These are phyloP conservation scores for Mortierella alpina DNA, from an alignment of 192 early-diverging fungal species.

Conservation along the genomic window DNA sequence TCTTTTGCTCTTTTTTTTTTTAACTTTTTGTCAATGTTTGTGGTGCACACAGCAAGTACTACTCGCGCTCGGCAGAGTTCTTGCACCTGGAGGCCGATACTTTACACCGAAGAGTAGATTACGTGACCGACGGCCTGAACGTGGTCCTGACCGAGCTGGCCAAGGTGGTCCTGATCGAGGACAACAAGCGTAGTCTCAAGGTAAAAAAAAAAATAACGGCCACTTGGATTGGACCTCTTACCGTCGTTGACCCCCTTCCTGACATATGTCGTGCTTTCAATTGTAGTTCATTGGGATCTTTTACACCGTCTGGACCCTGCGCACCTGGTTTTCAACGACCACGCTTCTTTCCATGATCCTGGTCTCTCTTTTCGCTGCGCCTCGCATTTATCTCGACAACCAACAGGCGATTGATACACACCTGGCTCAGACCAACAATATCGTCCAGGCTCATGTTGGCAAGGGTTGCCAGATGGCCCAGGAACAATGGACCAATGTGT, in stretches of 20 bases:
- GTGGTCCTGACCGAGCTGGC: conserved; percentile 46
- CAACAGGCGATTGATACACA: conserved; percentile 38
- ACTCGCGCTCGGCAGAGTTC: conserved; percentile 39
- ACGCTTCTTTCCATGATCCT: conserved; percentile 31
- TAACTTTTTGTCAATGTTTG: neutral
- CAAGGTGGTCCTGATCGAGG: conserved; percentile 41
- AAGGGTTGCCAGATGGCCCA: conserved; percentile 27
- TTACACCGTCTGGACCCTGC: conserved; percentile 48
- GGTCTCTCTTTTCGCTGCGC: conserved; percentile 34
- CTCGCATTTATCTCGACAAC: conserved; percentile 47
- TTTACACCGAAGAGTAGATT: conserved; percentile 31
- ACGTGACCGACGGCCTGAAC: conserved; percentile 45
- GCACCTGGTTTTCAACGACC: conserved; percentile 50
- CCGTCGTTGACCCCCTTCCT: neutral
- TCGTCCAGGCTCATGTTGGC: conserved; percentile 27
- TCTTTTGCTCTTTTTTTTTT: neutral
- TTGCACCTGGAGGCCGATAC: conserved; percentile 31
- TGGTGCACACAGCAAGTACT: conserved; percentile 27
- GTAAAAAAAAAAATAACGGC: conserved; percentile 3
- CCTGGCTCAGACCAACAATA: conserved; percentile 31
- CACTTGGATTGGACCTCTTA: neutral
- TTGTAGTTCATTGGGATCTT: conserved; percentile 43
- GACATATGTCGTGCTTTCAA: neutral
- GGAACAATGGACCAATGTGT: conserved; percentile 23
- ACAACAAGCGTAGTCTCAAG: conserved; percentile 44